Evolutionary conservation across 805 yeast species (phyloP), one percentile per base, ranked within the genome.

Genomic region (Komagataella pastoris): DNA sequence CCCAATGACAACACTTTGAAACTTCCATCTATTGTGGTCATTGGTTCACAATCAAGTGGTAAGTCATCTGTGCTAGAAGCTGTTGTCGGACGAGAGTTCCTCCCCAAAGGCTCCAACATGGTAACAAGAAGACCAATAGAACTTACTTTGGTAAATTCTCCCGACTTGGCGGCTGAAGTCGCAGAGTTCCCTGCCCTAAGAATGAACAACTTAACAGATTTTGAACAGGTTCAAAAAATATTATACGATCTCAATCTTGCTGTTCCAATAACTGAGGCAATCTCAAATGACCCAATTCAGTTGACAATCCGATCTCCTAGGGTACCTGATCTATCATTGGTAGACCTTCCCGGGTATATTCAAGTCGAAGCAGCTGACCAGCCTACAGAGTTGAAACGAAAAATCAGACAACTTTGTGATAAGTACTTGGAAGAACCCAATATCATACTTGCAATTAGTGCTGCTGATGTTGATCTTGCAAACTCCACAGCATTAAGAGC

Each of bases 111-210:
- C 36, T 80, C 88, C 46, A 93, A 95, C 63, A 95, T 93, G 99
- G 99, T 95, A 40, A 93, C 99, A 0, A 79, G 98, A 65, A 77
- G 99, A 59, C 99, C 99, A 1, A 91, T 93, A 48, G 99, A 93
- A 68, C 74, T 93, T 56, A 95, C 99, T 0, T 72, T 93, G 49
- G 83, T 93, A 7, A 90, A 93, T 62, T 80, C 96, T 2, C 90
- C 95, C n/a, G 74, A 74, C 46, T 59, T 64, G 47, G 88, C 89
- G 2, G 84, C 90, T 6, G 95, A 88, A 57, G 79, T 81, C 36
- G 97, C 97, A 1, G 97, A 91, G 64, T 91, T 93, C 61, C 98
- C 99, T 0, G 88, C 91, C 10, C 70, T 93, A 61, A 84, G 87
- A 59, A 72, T 88, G 71, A 85, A 78, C 61, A 86, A 85, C 58